phyloP scores from a whole-genome alignment of 768 basidiomycete species.

The Mrakia gelida region DNA sequence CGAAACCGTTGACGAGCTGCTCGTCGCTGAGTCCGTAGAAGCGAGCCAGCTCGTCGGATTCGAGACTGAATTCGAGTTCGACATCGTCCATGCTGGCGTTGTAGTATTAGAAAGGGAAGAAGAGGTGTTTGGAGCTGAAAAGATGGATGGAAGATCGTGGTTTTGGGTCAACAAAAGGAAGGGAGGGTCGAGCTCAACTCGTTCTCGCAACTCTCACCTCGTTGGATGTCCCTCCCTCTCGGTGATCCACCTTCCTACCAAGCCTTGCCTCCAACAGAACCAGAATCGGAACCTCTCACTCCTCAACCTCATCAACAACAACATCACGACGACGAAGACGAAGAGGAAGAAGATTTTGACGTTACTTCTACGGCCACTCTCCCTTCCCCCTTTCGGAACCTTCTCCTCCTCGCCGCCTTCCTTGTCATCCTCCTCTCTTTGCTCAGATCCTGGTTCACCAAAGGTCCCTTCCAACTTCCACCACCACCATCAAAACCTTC shows the following conservation, averaged over 20 bases:
- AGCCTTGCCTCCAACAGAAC: neutral
- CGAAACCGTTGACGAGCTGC: neutral
- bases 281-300: neutral
- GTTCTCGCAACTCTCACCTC: too few relatives aligned
- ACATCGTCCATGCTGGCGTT: too few relatives aligned
- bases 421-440: neutral
- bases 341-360: neutral
- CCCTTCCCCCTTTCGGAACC: neutral
- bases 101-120: neutral
- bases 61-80: neutral
- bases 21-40: neutral
- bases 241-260: neutral
- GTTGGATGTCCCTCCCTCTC: neutral
- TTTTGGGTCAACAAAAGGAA: neutral
- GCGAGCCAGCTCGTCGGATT: neutral
- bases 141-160: neutral
- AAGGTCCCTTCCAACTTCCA: too few relatives aligned
- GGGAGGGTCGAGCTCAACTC: neutral
- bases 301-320: too few relatives aligned
- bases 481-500: too few relatives aligned
- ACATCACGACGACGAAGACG: too few relatives aligned
- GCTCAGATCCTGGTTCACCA: neutral
- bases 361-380: neutral
- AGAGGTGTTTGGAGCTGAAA: neutral
- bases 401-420: neutral